Percentiles rank a stretch among this genome's conserved stretches.
Evolutionary conservation across 2,329 filamentous ascomycete genomes (phyloP).

Genomic region (Colletotrichum chlorophyti): DNA sequence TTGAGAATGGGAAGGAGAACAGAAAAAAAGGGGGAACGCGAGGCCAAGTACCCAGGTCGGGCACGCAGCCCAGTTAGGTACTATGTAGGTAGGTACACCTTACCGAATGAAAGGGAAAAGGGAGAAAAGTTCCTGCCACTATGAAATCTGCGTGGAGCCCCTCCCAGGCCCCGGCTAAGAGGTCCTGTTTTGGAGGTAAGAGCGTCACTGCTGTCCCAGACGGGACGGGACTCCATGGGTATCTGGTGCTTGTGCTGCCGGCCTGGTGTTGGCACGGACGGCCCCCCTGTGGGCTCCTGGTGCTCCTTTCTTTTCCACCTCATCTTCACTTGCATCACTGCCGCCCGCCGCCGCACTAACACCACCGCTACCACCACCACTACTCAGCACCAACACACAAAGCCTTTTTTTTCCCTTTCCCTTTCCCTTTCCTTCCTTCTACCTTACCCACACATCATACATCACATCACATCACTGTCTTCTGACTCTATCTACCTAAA

Average conservation of each 20-base stretch:
- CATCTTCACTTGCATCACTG: constrained; percentile 30
- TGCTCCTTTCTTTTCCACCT: constrained; percentile 29
- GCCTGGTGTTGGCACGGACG: constrained; percentile 26
- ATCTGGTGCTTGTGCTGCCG: neutral
- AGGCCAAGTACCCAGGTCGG: neutral
- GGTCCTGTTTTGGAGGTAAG: constrained; percentile 23
- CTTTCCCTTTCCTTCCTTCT: constrained; percentile 10
- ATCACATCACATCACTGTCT: constrained; percentile 5
- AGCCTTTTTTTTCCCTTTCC: constrained; percentile 8
- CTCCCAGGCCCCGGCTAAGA: constrained; percentile 3
- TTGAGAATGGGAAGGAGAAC: neutral
- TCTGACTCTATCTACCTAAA: constrained; percentile 15
- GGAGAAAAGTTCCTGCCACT: neutral
- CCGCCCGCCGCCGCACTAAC: neutral
- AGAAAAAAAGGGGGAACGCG: neutral
- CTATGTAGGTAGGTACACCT: neutral
- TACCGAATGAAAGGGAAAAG: neutral
- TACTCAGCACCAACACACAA: constrained; percentile 19
- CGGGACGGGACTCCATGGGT: neutral
- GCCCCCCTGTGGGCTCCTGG: constrained; percentile 18
- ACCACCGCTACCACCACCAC: neutral
- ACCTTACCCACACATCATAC: constrained; percentile 5
- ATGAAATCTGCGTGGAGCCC: neutral
- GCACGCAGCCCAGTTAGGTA: no score
- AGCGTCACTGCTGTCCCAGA: constrained; percentile 23